Conservation (phyloP, 2,329 filamentous ascomycete species). For the Colletotrichum tofieldiae region DNA sequence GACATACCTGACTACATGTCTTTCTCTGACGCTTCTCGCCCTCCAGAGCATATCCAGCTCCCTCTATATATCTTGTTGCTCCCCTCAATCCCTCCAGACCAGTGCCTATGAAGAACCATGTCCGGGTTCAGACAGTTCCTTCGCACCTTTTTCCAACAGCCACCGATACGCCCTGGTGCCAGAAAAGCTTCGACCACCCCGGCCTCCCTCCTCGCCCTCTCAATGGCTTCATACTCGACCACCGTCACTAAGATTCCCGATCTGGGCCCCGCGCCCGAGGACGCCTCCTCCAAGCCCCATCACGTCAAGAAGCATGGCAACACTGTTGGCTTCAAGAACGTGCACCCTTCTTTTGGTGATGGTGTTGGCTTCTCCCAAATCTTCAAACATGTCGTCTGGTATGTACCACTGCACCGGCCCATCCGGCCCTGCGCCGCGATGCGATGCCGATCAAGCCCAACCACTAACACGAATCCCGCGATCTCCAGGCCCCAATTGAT, state of each 20-base stretch:
- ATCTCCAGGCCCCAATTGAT: constrained; percentile 55
- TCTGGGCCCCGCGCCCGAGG: constrained; percentile 56
- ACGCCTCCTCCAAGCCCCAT: constrained; percentile 63
- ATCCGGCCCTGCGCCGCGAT: background rate
- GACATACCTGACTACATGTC: background rate
- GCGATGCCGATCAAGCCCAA: background rate
- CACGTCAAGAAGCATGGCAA: constrained; percentile 61
- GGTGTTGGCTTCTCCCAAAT: constrained; percentile 45
- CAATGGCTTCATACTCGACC: constrained; percentile 46
- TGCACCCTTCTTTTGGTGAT: constrained; percentile 62
- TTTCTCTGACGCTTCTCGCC: background rate
- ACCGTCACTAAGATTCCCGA: constrained; percentile 55
- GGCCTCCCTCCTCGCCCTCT: constrained; percentile 39
- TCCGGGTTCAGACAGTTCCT: constrained; percentile 34
- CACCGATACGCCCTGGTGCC: constrained; percentile 22
- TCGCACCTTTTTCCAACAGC: constrained; percentile 26
- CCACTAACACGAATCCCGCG: constrained; percentile 18
- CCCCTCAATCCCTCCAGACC: background rate
- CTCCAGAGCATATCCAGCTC: background rate
- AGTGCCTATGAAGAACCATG: constrained; percentile 18
- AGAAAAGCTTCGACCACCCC: constrained; percentile 36
- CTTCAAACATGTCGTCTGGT: constrained; percentile 56
- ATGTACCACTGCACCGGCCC: constrained; percentile 39
- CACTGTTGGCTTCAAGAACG: constrained; percentile 64
- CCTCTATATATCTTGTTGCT: constrained; percentile 23